These are phyloP conservation scores for Rutidosis leptorrhynchoides DNA, from an alignment of 129 eudicot genomes.

Conservation along the genomic window DNA sequence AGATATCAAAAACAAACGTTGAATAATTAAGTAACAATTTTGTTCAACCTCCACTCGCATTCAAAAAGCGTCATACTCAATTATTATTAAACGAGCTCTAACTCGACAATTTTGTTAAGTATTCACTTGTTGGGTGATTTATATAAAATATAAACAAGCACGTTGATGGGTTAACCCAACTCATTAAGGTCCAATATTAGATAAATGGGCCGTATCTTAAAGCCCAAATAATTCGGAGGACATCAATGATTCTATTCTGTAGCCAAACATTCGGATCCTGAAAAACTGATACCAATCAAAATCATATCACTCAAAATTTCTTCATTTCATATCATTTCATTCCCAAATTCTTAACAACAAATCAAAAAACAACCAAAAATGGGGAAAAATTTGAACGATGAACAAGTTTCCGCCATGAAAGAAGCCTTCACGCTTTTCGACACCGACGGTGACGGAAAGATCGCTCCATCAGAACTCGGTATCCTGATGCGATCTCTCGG, in stretches of 20 bases:
- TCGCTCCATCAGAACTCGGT: conserved; percentile 74
- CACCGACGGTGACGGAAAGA: conserved; percentile 91
- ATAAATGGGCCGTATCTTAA: conserved; percentile 1
- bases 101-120: too few relatives aligned
- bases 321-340: background rate
- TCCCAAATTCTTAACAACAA: conserved; percentile 5
- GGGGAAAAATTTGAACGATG: conserved; percentile 59
- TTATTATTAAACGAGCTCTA: too few relatives aligned
- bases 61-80: too few relatives aligned
- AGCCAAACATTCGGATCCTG: conserved; percentile 10
- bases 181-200: too few relatives aligned
- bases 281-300: background rate
- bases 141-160: too few relatives aligned
- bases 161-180: too few relatives aligned
- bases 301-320: conserved; percentile 1
- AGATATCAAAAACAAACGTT: too few relatives aligned
- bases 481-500: conserved; percentile 79
- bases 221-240: conserved; percentile 25
- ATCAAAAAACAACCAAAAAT: conserved; percentile 19
- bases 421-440: conserved; percentile 92
- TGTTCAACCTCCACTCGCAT: too few relatives aligned
- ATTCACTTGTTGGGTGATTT: too few relatives aligned
- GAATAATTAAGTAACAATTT: too few relatives aligned
- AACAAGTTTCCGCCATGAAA: conserved; percentile 64
- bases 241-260: conserved; percentile 5